Evolutionary conservation across 306 rosid species (phyloP), one percentile per base, ranked within the genome.

Genomic region (Canavalia ensiformis): DNA sequence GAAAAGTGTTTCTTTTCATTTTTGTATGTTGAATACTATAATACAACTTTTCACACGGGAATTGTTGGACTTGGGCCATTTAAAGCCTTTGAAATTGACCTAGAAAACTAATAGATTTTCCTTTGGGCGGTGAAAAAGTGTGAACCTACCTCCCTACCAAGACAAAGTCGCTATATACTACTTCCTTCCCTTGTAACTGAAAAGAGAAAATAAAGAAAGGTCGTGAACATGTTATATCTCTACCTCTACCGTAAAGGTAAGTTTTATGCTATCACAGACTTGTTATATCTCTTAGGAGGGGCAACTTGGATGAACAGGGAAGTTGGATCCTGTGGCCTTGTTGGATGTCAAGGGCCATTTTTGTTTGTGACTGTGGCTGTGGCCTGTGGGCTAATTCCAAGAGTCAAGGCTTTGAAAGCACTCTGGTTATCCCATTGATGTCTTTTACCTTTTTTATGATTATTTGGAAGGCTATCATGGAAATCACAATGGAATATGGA

Each of bases 61-160:
- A 65, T 29, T 66, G 4, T 54, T 39, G 11, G 8, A 65, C 51
- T 25, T 18, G 44, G 67, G 5, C 18, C 5, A 46, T 13, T 44
- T 56, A 45, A 58, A 58, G 34, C 45, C 42, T n/a, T 75, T 33
- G 12, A 37, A 52, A 30, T 78, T 52, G 74, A 67, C 56, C 50
- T 51, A 4, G 6, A 77, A 41, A 54, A 50, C 67, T 34, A 29
- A 35, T 72, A 3, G 9, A 30, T 68, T 68, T 64, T 78, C 28
- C 82, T 30, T 68, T 6, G 25, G 28, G 49, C 18, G 25, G 68
- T 12, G 3, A 54, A 67, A 76, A 49, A 47, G 34, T 75, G 81
- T 34, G 11, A 75, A 29, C 71, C 59, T 44, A 59, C 69, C 31
- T 10, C 64, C 69, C 69, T 3, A 3, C 44, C 29, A 75, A 44